Evolutionary conservation across 2,329 filamentous ascomycete genomes (phyloP), one percentile per base, ranked within the genome.

Genomic region (Trichophyton schoenleinii): DNA sequence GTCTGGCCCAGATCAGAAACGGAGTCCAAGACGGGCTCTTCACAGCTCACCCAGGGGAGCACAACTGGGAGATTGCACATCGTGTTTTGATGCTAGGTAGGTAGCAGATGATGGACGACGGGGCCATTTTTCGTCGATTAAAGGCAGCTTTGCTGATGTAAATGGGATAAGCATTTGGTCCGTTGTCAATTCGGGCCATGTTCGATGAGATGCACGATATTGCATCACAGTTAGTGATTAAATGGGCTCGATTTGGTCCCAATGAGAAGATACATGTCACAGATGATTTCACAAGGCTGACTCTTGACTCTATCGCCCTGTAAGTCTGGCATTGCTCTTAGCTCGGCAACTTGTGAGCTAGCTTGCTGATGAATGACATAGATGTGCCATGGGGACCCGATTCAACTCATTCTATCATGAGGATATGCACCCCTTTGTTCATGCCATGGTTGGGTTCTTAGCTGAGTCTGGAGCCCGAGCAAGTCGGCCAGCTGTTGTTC

Each of bases 141-240:
- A 15, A 18, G 4, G 13, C 13, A 15, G 15, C 3, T 36, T 18
- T 8, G 52, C 28, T 55, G n/a, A 55, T 38, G 34, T 22, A 20
- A 34, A 55, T 8, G 13, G 15, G 7, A 5, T 53, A 20, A 55
- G 52, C 52, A 18, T 55, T 55, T 55, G 52, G 52, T 8, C 52
- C 52, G 3, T 34, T 38, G 38, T 55, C 52, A 18, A 55, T 55
- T 18, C 52, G 52, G 15, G 9, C 52, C 28, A 55, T 55, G 52
- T 55, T 55, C n/a, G 52, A 55, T 55, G 52, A 55, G 31, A 55
- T 55, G 52, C 52, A 55, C 20, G 52, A 55, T 36, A 55, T 55
- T 36, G 52, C 52, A 36, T 55, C 52, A n/a, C 52, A 55, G 52
- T 8, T 55, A n/a, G 52, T 55, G 28, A 36, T 55, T 31, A 55